A percentile compares a stretch with the other conserved stretches of the same genome.
These are phyloP conservation scores for Hymenoscyphus linearis DNA, from an alignment of 2,329 filamentous ascomycete species.

Conservation along the genomic window DNA sequence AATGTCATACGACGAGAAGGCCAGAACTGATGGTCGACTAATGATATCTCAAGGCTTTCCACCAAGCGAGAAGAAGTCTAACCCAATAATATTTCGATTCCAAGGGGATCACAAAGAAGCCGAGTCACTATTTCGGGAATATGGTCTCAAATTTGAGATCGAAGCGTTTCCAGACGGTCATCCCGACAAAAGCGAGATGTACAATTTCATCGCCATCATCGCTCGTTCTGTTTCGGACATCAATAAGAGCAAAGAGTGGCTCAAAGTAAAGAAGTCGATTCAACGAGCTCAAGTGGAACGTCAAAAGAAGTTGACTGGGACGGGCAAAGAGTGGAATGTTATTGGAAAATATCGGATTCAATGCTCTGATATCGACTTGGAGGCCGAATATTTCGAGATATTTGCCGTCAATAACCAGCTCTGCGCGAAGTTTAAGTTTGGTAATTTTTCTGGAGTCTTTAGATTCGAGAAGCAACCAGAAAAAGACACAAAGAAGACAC, in stretches of 20 bases:
- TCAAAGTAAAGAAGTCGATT: not conserved
- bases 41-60: not conserved
- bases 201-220: not conserved
- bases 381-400: not conserved
- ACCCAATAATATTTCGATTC: not conserved
- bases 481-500: not conserved
- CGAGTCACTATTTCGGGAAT: not conserved
- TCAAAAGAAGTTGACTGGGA: not conserved
- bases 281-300: not conserved
- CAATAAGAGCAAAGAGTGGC: not conserved
- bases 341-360: not conserved
- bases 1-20: not conserved
- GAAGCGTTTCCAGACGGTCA: not conserved
- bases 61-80: not conserved
- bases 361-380: not conserved
- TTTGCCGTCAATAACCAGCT: not conserved
- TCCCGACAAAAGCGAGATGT: not conserved
- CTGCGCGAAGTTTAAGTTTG: not conserved
- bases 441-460: not conserved
- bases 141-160: not conserved
- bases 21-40: not conserved
- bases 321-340: not conserved
- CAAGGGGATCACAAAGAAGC: not conserved
- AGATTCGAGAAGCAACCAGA: not conserved
- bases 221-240: not conserved